phyloP scores from a whole-genome alignment of 78 protist genomes.

The Dictyostelium firmibasis region DNA sequence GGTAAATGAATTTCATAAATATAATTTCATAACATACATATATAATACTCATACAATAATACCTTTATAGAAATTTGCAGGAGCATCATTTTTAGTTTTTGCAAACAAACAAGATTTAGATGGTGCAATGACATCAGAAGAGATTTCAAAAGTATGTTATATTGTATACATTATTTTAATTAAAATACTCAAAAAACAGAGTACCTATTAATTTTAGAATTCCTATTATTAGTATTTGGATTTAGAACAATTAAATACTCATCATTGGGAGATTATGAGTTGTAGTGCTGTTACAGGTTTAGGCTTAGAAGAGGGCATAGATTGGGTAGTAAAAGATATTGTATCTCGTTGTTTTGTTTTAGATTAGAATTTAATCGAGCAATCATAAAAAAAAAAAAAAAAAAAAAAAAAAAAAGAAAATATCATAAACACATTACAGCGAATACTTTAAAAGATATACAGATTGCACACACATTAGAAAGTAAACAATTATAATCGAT shows the following conservation, averaged over 20 bases:
- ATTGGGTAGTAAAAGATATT: conserved; percentile 97
- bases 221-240: conserved; percentile 24
- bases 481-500: not conserved
- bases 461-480: not conserved
- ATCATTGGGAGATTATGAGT: conserved; percentile 89
- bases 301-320: conserved; percentile 95
- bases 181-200: not conserved
- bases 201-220: not conserved
- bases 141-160: conserved; percentile 84
- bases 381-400: not conserved
- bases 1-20: conserved; percentile 70
- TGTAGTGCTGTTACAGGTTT: conserved; percentile 96
- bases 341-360: conserved; percentile 93
- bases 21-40: too few species aligned
- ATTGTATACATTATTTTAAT: too few species aligned
- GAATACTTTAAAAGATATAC: too few species aligned
- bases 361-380: conserved; percentile 44
- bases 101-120: conserved; percentile 98
- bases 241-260: conserved; percentile 76
- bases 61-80: conserved; percentile 89
- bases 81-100: conserved; percentile 97
- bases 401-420: not conserved
- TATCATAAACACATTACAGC: too few species aligned
- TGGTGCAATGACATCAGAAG: conserved; percentile 88
- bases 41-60: not conserved